These are phyloP conservation scores for Craspedostauros australis DNA, from an alignment of 108 stramenopile genomes.

Conservation along the genomic window DNA sequence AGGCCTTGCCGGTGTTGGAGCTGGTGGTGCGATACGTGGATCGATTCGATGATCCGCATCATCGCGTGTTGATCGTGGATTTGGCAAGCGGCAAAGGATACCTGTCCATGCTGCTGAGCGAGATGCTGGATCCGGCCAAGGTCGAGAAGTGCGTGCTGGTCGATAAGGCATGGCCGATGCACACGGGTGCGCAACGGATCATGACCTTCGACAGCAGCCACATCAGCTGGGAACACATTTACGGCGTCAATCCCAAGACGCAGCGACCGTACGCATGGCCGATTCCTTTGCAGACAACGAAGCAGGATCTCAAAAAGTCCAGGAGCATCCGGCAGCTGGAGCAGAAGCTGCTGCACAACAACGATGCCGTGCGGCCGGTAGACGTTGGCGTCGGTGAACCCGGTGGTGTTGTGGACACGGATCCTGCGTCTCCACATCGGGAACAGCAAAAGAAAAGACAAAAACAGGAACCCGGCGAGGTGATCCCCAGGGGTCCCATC, in stretches of 20 bases:
- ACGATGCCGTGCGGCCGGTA: too few species aligned
- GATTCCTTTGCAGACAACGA: conserved; percentile 43
- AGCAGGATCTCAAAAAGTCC: conserved; percentile 44
- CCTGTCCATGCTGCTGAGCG: conserved; percentile 46
- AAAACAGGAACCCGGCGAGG: too few species aligned
- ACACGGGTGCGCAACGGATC: conserved; percentile 8
- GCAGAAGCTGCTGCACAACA: conserved; percentile 9
- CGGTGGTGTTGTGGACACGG: too few species aligned
- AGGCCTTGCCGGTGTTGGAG: conserved; percentile 49
- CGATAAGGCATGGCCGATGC: conserved; percentile 60
- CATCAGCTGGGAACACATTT: conserved; percentile 57
- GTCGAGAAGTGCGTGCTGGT: conserved; percentile 43
- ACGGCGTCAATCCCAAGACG: too few species aligned
- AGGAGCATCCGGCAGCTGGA: conserved; percentile 22
- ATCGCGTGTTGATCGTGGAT: conserved; percentile 37
- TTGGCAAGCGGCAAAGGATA: conserved; percentile 55
- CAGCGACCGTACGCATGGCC: conserved; percentile 70
- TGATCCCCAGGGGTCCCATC: conserved; percentile 30
- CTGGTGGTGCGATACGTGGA: conserved; percentile 24
- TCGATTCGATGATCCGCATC: background rate
- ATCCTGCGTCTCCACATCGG: too few species aligned
- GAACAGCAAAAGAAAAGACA: too few species aligned
- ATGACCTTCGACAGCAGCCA: conserved; percentile 15
- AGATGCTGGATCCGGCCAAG: conserved; percentile 38
- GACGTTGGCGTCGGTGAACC: too few species aligned